Conservation (phyloP, 768 basidiomycete species). For the Pleurotus eryngii region DNA sequence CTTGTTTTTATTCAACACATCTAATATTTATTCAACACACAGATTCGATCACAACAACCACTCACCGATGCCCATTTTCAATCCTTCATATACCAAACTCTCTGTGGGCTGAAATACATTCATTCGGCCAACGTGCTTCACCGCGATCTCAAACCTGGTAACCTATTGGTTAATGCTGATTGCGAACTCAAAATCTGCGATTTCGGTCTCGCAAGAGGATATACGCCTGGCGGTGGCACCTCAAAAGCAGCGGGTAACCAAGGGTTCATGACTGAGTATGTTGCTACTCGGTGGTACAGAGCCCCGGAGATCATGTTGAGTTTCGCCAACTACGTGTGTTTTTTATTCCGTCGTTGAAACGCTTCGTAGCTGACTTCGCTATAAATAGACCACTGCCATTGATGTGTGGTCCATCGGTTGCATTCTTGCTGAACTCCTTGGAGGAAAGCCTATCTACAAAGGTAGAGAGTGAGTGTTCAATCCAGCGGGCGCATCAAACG, state of each 20-base stretch:
- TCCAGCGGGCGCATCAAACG: neutral
- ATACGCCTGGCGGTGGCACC: slow-evolving; percentile 78
- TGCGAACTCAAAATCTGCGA: slow-evolving; percentile 99
- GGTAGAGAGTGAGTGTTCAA: slow-evolving; percentile 78
- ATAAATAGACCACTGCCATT: slow-evolving; percentile 75
- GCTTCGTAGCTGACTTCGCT: slow-evolving; percentile 13
- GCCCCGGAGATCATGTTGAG: slow-evolving; percentile 99
- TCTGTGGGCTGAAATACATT: slow-evolving; percentile 97
- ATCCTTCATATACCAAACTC: slow-evolving; percentile 96
- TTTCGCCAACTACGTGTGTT: slow-evolving; percentile 87
- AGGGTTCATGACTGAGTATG: slow-evolving; percentile 99
- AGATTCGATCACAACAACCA: slow-evolving; percentile 86
- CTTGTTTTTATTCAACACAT: neutral
- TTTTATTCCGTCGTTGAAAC: neutral
- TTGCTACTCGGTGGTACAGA: slow-evolving; percentile 98
- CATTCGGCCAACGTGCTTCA: slow-evolving; percentile 98
- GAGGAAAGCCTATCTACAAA: slow-evolving; percentile 95
- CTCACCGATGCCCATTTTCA: slow-evolving; percentile 91
- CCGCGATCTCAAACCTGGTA: slow-evolving; percentile 93
- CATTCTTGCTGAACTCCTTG: slow-evolving; percentile 88
- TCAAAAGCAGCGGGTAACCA: slow-evolving; percentile 74
- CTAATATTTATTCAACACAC: slow-evolving; percentile 10
- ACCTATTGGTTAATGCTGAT: slow-evolving; percentile 95
- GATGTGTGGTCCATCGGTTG: slow-evolving; percentile 98
- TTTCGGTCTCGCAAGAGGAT: slow-evolving; percentile 94